These are phyloP conservation scores for Knoxdaviesia capensis DNA, from an alignment of 2,329 filamentous ascomycete genomes.

Conservation along the genomic window DNA sequence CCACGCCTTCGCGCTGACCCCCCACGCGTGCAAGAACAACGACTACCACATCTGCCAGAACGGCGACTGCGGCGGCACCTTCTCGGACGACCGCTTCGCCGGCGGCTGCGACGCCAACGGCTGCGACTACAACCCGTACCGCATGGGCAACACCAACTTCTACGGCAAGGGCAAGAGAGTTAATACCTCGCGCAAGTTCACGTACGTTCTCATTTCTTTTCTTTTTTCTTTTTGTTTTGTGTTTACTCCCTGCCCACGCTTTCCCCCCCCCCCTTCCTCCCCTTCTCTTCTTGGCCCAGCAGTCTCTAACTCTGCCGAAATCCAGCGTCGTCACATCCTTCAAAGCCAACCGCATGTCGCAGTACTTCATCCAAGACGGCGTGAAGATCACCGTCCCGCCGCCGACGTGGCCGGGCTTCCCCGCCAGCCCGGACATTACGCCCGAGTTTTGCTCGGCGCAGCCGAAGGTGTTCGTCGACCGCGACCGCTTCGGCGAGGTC, in stretches of 20 bases:
- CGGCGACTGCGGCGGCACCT: constrained; percentile 25
- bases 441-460: constrained; percentile 34
- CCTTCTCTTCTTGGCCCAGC: too few relatives aligned
- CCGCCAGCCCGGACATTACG: constrained; percentile 38
- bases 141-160: constrained; percentile 37
- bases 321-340: constrained; percentile 47
- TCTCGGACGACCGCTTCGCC: constrained; percentile 26
- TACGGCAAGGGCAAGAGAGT: constrained; percentile 36
- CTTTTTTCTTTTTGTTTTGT: not conserved
- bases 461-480: constrained; percentile 33
- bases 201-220: constrained; percentile 2
- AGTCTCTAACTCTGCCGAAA: too few relatives aligned
- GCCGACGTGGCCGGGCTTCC: too few relatives aligned
- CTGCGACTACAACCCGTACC: constrained; percentile 46
- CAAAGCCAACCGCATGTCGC: constrained; percentile 22
- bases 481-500: constrained; percentile 25
- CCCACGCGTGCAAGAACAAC: constrained; percentile 26
- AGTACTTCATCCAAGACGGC: constrained; percentile 40
- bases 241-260: too few relatives aligned
- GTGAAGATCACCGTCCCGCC: too few relatives aligned
- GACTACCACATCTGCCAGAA: constrained; percentile 7
- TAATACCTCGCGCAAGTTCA: constrained; percentile 35
- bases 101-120: constrained; percentile 43
- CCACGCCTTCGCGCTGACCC: constrained; percentile 33
- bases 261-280: too few relatives aligned